Base-by-base conservation (phyloP, 2,329 filamentous ascomycete genomes). In the Catunica adiposa region DNA sequence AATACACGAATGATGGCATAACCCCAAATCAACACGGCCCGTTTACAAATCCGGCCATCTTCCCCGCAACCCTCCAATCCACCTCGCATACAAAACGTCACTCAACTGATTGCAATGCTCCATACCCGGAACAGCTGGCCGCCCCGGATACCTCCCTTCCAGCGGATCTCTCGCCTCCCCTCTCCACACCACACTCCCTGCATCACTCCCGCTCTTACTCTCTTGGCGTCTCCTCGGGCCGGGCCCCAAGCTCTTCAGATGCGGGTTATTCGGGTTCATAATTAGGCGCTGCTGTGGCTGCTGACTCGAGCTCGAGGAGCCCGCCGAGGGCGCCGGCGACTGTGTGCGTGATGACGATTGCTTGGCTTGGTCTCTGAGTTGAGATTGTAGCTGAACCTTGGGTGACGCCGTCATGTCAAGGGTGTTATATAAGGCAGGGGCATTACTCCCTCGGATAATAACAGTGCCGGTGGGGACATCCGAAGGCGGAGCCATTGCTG, bases 71-170 rank as follows among this genome's bases (percentile, higher is more conserved):
- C 88, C 89, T 58, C 94, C 86, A 2, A 83, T 81, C 92, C 92
- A 98, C 46, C 90, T 79, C 15, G 83, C 80, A 69, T 96, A 97
- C 20, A 98, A 77, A 20, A 94, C 86, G 66, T 96, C 89, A 1
- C 86, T 87, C 38, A 97, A 74, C 65, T 94, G 81, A 64, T 88
- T 87, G 61, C 84, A 86, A 68, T 96, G 90, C 68, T 96, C 89
- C 86, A 96, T 90, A 1, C 89, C 90, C 1, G 81, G 77, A 50
- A 70, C 69, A 1, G 75, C 64, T 54, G 75, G 70, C 40, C 74
- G 73, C 1, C 76, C 77, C 1, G 77, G 78, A 55, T 76, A 79
- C 62, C 73, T 77, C 15, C 72, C 68, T 61, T 77, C 73, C 8
- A 78, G 61, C 1, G 69, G 67, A 23, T 70, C 65, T 48, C 72